Conservation (phyloP, 352 stramenopile species). For the Globisporangium nodosum region DNA sequence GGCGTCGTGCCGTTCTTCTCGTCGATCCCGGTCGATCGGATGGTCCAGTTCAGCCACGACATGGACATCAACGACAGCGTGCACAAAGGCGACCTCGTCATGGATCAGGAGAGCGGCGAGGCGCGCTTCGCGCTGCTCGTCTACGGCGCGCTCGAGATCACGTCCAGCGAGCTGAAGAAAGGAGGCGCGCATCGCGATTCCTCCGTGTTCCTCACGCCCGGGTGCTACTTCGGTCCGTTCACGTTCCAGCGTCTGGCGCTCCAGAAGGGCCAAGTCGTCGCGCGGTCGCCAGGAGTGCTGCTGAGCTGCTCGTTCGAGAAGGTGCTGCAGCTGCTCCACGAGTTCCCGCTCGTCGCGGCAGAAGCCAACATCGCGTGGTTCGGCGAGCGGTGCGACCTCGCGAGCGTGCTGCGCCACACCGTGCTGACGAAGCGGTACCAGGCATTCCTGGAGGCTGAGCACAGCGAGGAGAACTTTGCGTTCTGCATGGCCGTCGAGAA, state of each 20-base stretch:
- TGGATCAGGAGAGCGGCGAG: conserved; percentile 36
- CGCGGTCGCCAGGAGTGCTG: conserved; percentile 45
- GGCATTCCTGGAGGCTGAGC: conserved; percentile 60
- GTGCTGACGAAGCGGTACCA: conserved; percentile 56
- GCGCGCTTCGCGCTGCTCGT: conserved; percentile 55
- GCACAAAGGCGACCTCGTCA: conserved; percentile 45
- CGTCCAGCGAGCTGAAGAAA: conserved; percentile 24
- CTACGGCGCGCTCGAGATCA: conserved; percentile 65
- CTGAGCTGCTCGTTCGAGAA: conserved; percentile 45
- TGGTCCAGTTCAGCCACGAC: conserved; percentile 52
- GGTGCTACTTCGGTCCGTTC: conserved; percentile 69
- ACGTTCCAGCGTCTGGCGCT: conserved; percentile 64
- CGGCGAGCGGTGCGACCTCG: conserved; percentile 58
- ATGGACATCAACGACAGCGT: conserved; percentile 66
- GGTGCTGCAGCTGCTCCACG: conserved; percentile 41
- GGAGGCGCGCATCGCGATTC: conserved; percentile 27
- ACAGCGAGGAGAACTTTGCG: conserved; percentile 76
- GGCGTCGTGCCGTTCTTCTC: conserved; percentile 71
- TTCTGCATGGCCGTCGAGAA: conserved; percentile 69
- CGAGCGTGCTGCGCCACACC: conserved; percentile 51
- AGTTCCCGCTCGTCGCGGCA: conserved; percentile 49
- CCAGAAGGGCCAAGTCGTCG: conserved; percentile 36
- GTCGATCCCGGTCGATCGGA: conserved; percentile 39
- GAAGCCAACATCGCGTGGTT: conserved; percentile 77
- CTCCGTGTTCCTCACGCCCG: conserved; percentile 56